Percentiles rank a stretch among this genome's conserved stretches.
Conservation (phyloP, 2,329 filamentous ascomycete species). For the Microascus cirrosus region DNA sequence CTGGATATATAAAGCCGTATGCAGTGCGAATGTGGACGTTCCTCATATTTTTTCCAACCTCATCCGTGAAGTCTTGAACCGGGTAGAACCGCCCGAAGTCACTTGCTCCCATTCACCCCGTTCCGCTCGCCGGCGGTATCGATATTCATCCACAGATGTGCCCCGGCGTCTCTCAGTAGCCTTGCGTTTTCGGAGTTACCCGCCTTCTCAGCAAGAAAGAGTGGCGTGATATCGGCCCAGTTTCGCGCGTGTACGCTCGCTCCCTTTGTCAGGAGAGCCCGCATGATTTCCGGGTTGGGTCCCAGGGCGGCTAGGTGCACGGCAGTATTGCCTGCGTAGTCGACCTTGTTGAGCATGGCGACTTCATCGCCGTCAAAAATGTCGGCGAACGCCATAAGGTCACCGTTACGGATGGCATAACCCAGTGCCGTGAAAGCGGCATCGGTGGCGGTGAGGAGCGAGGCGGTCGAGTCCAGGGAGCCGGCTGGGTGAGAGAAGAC, state of each 20-base stretch:
- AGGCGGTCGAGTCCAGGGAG: conserved; percentile 28
- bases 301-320: conserved; percentile 47
- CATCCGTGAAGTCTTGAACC: not conserved
- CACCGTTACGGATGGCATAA: conserved; percentile 66
- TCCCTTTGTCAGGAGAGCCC: conserved; percentile 46
- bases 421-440: conserved; percentile 68
- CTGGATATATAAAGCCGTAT: too few relatives aligned
- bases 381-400: conserved; percentile 53
- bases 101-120: not conserved
- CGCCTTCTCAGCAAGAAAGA: conserved; percentile 50
- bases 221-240: conserved; percentile 52
- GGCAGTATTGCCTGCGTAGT: conserved; percentile 73
- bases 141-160: conserved; percentile 36
- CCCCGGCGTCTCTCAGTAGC: conserved; percentile 47
- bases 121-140: not conserved
- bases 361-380: conserved; percentile 55
- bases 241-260: conserved; percentile 59
- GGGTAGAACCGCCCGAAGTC: not conserved
- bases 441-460: conserved; percentile 33
- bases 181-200: conserved; percentile 41
- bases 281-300: conserved; percentile 41
- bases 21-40: too few relatives aligned
- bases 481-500: conserved; percentile 66
- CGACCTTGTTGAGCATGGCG: conserved; percentile 60
- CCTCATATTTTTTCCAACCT: not conserved